Evolutionary conservation across 2,329 filamentous ascomycete genomes (phyloP), one percentile per base, ranked within the genome.

Genomic region (Ascochyta rabiei): DNA sequence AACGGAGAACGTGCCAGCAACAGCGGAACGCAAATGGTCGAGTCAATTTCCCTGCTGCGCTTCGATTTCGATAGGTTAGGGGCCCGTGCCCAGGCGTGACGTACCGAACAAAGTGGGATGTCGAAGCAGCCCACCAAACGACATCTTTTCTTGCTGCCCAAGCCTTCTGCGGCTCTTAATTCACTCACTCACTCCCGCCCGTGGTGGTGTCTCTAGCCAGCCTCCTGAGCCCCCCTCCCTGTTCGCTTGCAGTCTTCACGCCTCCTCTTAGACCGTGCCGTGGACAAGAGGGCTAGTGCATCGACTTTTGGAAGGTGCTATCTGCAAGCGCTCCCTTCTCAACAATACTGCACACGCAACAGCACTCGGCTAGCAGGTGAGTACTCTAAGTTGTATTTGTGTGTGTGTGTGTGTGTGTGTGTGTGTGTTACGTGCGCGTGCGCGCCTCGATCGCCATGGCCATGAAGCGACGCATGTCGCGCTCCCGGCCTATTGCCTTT

Each of bases 1-100:
- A 34, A 34, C 38, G 46, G 31, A 59, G 60, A 61, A 59, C 54
- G 52, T 65, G 61, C 48, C 60, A 57, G 59, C 52, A 51, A 41
- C 47, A 43, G 43, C 37, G 57, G 52, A 52, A 46, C 44, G 54
- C 39, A 59, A 59, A 55, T 60, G 59, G 57, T 59, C 53, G 55
- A 56, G 47, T 50, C 51, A 48, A 19, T 39, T 57, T 50, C 48
- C 54, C 39, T 53, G 54, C 48, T 57, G 41, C 45, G 21, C 24
- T 37, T 42, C 52, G 46, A 55, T 55, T 50, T 53, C 45, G 44
- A 56, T 45, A 34, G 13, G 44, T 51, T 45, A 34, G 13, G 37
- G 38, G 53, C 39, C 49, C 37, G 48, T 45, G 43, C 53, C 37
- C 23, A 24, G 31, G 24, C 47, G 53, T 56, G 53, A 56, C 53